phyloP scores from a whole-genome alignment of 139 green algal species.

The Closterium sp. region DNA sequence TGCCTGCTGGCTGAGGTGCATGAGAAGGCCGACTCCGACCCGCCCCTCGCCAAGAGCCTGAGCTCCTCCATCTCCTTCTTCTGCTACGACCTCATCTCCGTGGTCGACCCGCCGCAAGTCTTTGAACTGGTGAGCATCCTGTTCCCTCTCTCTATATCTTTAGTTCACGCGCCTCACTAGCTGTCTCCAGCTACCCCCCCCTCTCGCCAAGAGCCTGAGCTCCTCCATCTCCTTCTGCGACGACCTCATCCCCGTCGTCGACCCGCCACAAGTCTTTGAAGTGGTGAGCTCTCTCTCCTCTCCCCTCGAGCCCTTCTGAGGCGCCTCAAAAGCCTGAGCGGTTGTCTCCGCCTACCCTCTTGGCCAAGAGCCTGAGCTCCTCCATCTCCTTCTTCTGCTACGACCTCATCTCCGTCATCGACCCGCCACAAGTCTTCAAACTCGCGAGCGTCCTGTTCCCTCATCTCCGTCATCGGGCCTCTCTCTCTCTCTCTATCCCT shows the following conservation, averaged over 20 bases:
- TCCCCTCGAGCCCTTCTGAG: too few species aligned
- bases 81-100: slow-evolving; percentile 47
- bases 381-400: slow-evolving; percentile 50
- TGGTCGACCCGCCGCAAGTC: slow-evolving; percentile 39
- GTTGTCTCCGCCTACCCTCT: too few species aligned
- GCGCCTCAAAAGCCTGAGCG: slow-evolving; percentile 40
- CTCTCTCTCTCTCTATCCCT: too few species aligned
- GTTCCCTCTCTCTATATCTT: background rate
- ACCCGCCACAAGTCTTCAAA: slow-evolving; percentile 37
- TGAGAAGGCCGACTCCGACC: slow-evolving; percentile 27
- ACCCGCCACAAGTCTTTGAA: slow-evolving; percentile 39
- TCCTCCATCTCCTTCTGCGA: slow-evolving; percentile 42
- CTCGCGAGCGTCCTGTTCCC: slow-evolving; percentile 2
- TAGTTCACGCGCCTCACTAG: too few species aligned
- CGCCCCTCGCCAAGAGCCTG: slow-evolving; percentile 27
- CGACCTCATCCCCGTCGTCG: slow-evolving; percentile 36
- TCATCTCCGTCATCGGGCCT: too few species aligned
- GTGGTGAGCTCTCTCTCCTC: too few species aligned
- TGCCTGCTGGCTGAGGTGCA: slow-evolving; percentile 44
- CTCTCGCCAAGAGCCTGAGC: slow-evolving; percentile 29
- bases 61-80: slow-evolving; percentile 50
- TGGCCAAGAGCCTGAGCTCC: slow-evolving; percentile 36
- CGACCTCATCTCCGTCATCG: slow-evolving; percentile 38
- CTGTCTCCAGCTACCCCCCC: too few species aligned
- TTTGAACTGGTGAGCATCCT: slow-evolving; percentile 41